Evolutionary conservation across 2,329 filamentous ascomycete species (phyloP).

Genomic region (Fusarium vanettenii): DNA sequence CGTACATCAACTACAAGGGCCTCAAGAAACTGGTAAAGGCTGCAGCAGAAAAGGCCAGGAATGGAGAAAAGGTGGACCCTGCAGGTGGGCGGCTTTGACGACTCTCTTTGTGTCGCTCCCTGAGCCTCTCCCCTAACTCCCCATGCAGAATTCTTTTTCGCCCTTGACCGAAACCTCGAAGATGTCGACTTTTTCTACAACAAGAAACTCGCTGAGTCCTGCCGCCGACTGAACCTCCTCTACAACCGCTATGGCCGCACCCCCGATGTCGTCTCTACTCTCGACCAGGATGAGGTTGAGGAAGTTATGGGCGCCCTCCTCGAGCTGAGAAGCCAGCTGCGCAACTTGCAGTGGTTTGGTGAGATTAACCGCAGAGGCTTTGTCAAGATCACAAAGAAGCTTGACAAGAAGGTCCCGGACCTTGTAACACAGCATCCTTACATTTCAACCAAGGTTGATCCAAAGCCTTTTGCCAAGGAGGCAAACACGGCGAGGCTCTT

Average conservation of each 20-base stretch:
- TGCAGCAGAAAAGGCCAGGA: slow-evolving; percentile 72
- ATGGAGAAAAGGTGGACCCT: slow-evolving; percentile 83
- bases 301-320: slow-evolving; percentile 91
- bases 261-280: slow-evolving; percentile 74
- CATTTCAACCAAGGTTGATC: slow-evolving; percentile 89
- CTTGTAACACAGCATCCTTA: slow-evolving; percentile 86
- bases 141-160: slow-evolving; percentile 90
- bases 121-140: slow-evolving; percentile 48
- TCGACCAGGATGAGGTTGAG: slow-evolving; percentile 90
- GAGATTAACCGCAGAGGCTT: slow-evolving; percentile 97
- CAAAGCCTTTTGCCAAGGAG: slow-evolving; percentile 86
- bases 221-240: slow-evolving; percentile 84
- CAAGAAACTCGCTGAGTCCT: slow-evolving; percentile 89
- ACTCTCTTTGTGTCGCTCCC: slow-evolving; percentile 41
- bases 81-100: slow-evolving; percentile 75
- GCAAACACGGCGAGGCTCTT: slow-evolving; percentile 61
- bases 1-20: slow-evolving; percentile 90
- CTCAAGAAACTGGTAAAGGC: slow-evolving; percentile 96
- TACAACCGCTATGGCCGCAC: slow-evolving; percentile 87
- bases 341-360: slow-evolving; percentile 97
- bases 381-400: slow-evolving; percentile 98
- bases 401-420: slow-evolving; percentile 91
- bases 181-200: slow-evolving; percentile 98
- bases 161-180: slow-evolving; percentile 95
- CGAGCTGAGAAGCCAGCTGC: slow-evolving; percentile 85